A percentile compares a stretch with the other conserved stretches of the same genome.
phyloP scores from a whole-genome alignment of 495 filamentous ascomycete genomes.

The Aspergillus ostianus region DNA sequence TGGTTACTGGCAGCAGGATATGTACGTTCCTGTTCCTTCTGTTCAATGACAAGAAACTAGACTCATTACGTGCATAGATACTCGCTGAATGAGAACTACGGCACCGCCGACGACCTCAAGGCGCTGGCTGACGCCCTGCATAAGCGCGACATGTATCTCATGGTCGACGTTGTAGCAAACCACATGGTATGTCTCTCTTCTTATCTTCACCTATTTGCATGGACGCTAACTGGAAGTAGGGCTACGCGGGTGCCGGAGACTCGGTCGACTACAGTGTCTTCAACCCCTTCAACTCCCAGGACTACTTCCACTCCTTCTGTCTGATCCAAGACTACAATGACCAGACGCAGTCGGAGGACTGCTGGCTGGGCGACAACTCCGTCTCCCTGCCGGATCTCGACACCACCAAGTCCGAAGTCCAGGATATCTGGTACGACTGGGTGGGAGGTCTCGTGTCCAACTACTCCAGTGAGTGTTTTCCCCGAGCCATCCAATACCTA shows the following conservation, averaged over 20 bases:
- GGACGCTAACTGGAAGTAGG: constrained; percentile 28
- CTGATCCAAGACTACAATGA: constrained; percentile 61
- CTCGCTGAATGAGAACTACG: constrained; percentile 50
- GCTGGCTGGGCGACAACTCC: constrained; percentile 63
- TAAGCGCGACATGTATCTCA: constrained; percentile 64
- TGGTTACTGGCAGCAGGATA: constrained; percentile 74
- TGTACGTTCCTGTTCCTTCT: constrained; percentile 31
- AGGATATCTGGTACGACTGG: constrained; percentile 63
- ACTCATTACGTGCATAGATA: neutral
- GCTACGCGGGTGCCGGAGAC: constrained; percentile 52
- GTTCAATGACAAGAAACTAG: neutral
- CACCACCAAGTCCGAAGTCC: constrained; percentile 58
- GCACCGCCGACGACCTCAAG: constrained; percentile 62
- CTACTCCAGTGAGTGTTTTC: constrained; percentile 52
- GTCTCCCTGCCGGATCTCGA: constrained; percentile 69
- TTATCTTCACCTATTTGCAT: constrained; percentile 1
- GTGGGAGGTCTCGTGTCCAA: constrained; percentile 59
- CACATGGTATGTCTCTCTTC: constrained; percentile 54
- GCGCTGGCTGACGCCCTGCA: constrained; percentile 60
- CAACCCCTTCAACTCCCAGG: constrained; percentile 60
- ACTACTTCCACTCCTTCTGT: constrained; percentile 69
- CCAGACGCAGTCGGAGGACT: constrained; percentile 46
- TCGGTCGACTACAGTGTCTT: constrained; percentile 61
- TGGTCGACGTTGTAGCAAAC: constrained; percentile 80
- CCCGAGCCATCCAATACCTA: neutral